Evolutionary conservation across 139 green algal genomes (phyloP).

Genomic region (Volvox reticuliferus): DNA sequence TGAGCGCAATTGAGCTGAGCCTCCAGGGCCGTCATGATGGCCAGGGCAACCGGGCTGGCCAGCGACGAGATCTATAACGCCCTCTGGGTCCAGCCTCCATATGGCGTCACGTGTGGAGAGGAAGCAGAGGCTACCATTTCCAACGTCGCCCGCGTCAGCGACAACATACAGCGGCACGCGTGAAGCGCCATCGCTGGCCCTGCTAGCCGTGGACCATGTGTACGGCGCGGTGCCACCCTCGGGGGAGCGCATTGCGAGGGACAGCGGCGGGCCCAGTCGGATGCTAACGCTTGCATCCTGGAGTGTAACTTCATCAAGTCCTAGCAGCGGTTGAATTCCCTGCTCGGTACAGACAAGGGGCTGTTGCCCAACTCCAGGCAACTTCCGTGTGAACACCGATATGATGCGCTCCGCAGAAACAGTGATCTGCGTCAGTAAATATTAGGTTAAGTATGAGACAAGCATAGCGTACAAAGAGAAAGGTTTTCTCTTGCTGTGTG

Average conservation of each 20-base stretch:
- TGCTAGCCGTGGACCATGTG: not conserved
- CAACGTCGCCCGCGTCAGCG: not conserved
- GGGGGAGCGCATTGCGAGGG: not conserved
- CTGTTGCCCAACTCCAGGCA: not conserved
- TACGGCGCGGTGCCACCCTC: not conserved
- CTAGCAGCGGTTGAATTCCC: constrained; percentile 2
- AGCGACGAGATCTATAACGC: not conserved
- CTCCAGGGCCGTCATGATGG: not conserved
- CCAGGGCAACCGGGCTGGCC: not conserved
- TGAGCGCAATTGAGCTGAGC: not conserved
- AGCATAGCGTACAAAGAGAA: not conserved
- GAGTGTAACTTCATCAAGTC: not conserved
- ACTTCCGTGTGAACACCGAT: not conserved
- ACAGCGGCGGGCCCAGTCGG: constrained; percentile 24
- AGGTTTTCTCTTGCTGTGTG: no score
- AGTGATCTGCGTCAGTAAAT: not conserved
- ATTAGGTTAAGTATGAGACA: not conserved
- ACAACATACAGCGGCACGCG: not conserved
- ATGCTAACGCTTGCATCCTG: not conserved
- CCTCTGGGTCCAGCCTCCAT: not conserved
- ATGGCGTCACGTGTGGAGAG: constrained; percentile 3
- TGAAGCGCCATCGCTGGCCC: not conserved
- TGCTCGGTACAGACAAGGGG: not conserved
- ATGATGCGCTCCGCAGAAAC: not conserved
- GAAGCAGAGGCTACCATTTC: constrained; percentile 9